Evolutionary conservation across 371 early-diverging fungal genomes (phyloP).

Genomic region (Coemansia sp.): DNA sequence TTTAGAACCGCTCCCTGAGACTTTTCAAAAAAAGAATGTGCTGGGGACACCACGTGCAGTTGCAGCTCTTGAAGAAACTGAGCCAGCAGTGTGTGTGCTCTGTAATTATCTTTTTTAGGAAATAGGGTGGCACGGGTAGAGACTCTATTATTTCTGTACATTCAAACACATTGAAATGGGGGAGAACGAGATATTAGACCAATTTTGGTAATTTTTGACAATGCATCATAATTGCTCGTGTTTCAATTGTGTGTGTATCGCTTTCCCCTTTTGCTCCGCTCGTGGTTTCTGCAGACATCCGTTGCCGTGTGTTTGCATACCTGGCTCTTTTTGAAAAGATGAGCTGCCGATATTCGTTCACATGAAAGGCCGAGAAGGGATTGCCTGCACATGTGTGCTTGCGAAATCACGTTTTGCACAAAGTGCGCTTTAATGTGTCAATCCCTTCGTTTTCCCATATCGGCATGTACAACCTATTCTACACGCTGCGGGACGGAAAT

Average conservation of each 20-base stretch:
- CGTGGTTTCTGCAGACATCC: neutral
- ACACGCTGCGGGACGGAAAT: slow-evolving; percentile 6
- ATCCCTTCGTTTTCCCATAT: neutral
- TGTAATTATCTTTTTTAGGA: neutral
- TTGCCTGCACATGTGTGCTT: neutral
- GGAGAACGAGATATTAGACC: slow-evolving; percentile 3
- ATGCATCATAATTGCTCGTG: neutral
- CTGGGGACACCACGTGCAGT: too few relatives aligned
- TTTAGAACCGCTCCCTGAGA: neutral
- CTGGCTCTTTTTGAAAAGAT: neutral
- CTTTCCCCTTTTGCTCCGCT: too few relatives aligned
- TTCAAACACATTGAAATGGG: neutral
- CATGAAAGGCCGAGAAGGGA: neutral
- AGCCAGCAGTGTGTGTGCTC: too few relatives aligned
- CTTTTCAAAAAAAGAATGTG: too few relatives aligned
- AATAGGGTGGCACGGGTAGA: neutral
- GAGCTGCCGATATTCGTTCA: neutral
- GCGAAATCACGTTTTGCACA: slow-evolving; percentile 8
- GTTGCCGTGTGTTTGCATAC: neutral
- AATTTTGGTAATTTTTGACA: neutral
- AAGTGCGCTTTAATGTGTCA: neutral
- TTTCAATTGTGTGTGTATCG: neutral
- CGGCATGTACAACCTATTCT: neutral
- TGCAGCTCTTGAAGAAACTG: too few relatives aligned
- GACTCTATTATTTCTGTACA: neutral